These are phyloP conservation scores for Naganishia albida DNA, from an alignment of 1,284 basidiomycete genomes.

Conservation along the genomic window DNA sequence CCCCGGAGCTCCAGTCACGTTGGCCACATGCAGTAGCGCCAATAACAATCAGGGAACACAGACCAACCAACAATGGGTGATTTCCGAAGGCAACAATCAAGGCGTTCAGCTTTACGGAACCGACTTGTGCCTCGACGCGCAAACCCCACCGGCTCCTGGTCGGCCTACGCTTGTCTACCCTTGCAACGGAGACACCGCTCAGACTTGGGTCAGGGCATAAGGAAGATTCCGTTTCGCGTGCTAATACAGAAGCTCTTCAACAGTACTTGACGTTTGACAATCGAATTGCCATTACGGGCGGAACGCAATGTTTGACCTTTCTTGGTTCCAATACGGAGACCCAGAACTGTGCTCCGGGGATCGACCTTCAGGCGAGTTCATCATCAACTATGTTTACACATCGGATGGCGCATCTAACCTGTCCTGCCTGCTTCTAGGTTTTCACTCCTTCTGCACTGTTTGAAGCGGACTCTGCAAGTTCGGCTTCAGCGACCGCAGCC, in stretches of 20 bases:
- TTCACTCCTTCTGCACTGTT: constrained; percentile 37
- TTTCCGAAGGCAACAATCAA: constrained; percentile 36
- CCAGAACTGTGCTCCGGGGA: constrained; percentile 34
- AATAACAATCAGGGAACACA: constrained; percentile 30
- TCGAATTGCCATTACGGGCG: constrained; percentile 34
- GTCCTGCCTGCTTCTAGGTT: constrained; percentile 12
- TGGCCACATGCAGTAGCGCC: constrained; percentile 33
- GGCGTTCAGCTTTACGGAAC: constrained; percentile 38
- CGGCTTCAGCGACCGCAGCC: constrained; percentile 10
- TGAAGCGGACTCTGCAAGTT: constrained; percentile 25
- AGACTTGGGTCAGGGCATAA: constrained; percentile 32
- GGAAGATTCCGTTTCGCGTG: neutral
- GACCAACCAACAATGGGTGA: constrained; percentile 38
- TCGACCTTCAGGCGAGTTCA: constrained; percentile 11
- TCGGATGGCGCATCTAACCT: too few relatives aligned
- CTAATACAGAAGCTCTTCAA: neutral
- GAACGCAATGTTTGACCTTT: constrained; percentile 32
- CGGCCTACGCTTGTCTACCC: constrained; percentile 19
- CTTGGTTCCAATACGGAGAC: constrained; percentile 33
- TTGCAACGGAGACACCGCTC: constrained; percentile 23
- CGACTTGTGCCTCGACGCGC: constrained; percentile 36
- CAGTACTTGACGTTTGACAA: constrained; percentile 36
- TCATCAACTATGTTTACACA: neutral
- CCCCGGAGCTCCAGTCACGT: constrained; percentile 30
- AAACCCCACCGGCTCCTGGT: constrained; percentile 28